Evolutionary conservation across 768 basidiomycete genomes (phyloP).

Genomic region (Stropharia rugosoannulata): DNA sequence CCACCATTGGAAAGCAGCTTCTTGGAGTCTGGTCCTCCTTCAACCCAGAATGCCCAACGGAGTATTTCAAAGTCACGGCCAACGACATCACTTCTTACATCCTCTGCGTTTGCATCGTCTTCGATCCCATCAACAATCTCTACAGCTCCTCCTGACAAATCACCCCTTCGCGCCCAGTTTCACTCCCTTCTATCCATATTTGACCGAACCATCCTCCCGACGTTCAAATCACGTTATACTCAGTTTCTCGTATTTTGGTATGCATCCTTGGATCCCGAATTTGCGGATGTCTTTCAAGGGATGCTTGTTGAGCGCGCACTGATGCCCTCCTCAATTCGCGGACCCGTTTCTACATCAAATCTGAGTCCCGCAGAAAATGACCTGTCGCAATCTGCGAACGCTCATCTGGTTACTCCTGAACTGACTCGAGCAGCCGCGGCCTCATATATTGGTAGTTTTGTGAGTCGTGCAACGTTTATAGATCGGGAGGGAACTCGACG

Average conservation of each 20-base stretch:
- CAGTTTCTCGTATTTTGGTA: constrained; percentile 98
- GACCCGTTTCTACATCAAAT: constrained; percentile 14
- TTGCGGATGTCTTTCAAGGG: constrained; percentile 91
- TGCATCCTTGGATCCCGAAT: constrained; percentile 85
- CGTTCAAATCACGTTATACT: constrained; percentile 96
- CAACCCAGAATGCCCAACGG: neutral
- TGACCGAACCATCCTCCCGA: constrained; percentile 89
- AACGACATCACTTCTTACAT: neutral
- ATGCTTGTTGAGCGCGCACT: constrained; percentile 92
- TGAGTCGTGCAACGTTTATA: constrained; percentile 87
- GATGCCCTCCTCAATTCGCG: constrained; percentile 34
- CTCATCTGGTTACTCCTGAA: constrained; percentile 44
- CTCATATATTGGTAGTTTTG: constrained; percentile 90
- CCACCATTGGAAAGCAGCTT: constrained; percentile 20
- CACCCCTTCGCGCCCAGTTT: constrained; percentile 60
- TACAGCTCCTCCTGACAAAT: constrained; percentile 3
- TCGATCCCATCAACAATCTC: neutral
- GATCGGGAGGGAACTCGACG: constrained; percentile 70
- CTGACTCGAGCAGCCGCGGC: constrained; percentile 91
- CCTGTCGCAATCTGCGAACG: constrained; percentile 16
- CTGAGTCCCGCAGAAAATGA: neutral
- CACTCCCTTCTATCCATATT: constrained; percentile 90
- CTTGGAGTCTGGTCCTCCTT: neutral
- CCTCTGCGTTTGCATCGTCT: constrained; percentile 8
- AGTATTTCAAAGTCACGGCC: neutral